Conservation (phyloP, 495 filamentous ascomycete genomes). For the Rostrohypoxylon terebratum region DNA sequence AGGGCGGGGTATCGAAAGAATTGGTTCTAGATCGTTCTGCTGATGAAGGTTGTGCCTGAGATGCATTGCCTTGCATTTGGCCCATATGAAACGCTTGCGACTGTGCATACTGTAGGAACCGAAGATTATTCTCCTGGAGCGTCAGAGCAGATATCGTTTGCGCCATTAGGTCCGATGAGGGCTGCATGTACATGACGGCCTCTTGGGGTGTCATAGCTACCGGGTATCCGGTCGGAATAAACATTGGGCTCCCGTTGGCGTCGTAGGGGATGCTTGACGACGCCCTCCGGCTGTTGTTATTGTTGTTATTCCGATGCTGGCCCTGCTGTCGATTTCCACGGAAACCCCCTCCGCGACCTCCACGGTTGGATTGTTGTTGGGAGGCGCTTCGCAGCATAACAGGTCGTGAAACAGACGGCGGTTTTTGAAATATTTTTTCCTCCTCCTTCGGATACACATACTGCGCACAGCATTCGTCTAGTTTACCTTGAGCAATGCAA, state of each 20-base stretch:
- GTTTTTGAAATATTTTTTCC: conserved; percentile 79
- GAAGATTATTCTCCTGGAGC: conserved; percentile 57
- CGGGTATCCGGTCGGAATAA: conserved; percentile 40
- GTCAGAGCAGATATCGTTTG: conserved; percentile 53
- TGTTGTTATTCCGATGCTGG: conserved; percentile 60
- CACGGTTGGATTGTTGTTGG: conserved; percentile 59
- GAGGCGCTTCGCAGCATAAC: conserved; percentile 64
- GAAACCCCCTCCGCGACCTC: conserved; percentile 69
- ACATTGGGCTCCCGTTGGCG: conserved; percentile 45
- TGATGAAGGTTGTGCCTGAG: conserved; percentile 53
- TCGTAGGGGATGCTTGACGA: conserved; percentile 47
- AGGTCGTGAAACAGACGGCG: conserved; percentile 63
- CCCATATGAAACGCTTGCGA: conserved; percentile 59
- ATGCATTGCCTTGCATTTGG: conserved; percentile 57
- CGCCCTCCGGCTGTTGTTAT: conserved; percentile 47
- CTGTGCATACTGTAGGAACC: conserved; percentile 62
- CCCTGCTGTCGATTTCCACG: conserved; percentile 67
- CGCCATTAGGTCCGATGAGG: conserved; percentile 58
- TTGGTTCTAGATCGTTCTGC: conserved; percentile 64
- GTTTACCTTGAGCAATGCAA: conserved; percentile 76
- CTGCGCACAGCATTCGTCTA: conserved; percentile 83
- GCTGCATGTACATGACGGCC: conserved; percentile 58
- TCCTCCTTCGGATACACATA: conserved; percentile 89
- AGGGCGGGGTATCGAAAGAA: conserved; percentile 65
- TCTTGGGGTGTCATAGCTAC: conserved; percentile 54